Conservation (phyloP, 305 asterid genomes). For the Andrographis paniculata region DNA sequence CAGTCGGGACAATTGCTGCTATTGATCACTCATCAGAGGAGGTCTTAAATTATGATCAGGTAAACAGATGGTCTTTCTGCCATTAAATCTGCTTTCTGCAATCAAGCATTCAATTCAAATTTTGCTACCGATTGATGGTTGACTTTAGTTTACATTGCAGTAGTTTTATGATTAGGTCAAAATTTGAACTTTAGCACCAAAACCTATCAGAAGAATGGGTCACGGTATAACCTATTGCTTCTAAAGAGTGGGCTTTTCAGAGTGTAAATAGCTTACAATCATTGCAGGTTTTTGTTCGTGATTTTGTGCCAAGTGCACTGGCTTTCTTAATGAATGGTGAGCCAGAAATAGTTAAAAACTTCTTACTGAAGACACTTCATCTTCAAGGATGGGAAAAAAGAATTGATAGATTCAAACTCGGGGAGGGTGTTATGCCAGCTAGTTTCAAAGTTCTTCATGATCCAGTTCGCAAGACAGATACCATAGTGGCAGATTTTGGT, state of each 20-base stretch:
- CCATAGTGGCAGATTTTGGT: slow-evolving; percentile 60
- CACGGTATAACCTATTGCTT: no score
- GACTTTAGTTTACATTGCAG: neutral
- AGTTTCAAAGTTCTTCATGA: slow-evolving; percentile 66
- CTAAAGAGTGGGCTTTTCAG: neutral
- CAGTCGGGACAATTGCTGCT: slow-evolving; percentile 95
- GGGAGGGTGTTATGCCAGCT: slow-evolving; percentile 78
- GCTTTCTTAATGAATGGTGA: slow-evolving; percentile 82
- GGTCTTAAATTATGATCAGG: slow-evolving; percentile 95
- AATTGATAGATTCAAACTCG: slow-evolving; percentile 73
- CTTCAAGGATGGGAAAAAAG: slow-evolving; percentile 81
- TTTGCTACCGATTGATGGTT: neutral
- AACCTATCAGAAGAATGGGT: slow-evolving; percentile 43
- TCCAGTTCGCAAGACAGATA: slow-evolving; percentile 44
- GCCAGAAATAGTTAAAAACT: slow-evolving; percentile 68
- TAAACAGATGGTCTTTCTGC: slow-evolving; percentile 41
- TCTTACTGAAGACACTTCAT: slow-evolving; percentile 68
- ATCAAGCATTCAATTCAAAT: neutral
- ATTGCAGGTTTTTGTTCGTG: slow-evolving; percentile 69
- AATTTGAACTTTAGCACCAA: neutral
- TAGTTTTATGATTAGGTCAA: neutral
- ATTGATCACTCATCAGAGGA: slow-evolving; percentile 92
- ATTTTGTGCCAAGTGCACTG: slow-evolving; percentile 76
- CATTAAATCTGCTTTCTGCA: neutral
- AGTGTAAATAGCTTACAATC: neutral